Base-by-base conservation (phyloP, 495 filamentous ascomycete species). In the Aspergillus campestris region DNA sequence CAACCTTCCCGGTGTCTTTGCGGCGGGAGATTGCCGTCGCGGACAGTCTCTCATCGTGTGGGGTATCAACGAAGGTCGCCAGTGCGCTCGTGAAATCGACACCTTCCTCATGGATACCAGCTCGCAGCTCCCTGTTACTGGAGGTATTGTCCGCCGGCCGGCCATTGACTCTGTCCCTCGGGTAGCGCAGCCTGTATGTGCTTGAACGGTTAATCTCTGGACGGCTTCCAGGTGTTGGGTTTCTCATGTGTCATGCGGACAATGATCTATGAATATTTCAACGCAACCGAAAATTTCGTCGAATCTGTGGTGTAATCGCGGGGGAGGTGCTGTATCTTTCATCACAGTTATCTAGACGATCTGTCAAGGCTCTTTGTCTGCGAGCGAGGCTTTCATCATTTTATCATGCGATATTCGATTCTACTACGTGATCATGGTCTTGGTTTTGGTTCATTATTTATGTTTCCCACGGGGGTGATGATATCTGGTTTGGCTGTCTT, bases 51-150 rank as follows among this genome's bases (percentile, higher is more conserved):
- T 99, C 42, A 97, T 99, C 66, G 92, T 99, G 52, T 99, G 92
- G 87, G 92, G 91, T 66, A 99, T 99, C 75, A 99, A 99, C 61
- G 92, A 99, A 74, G 92, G 92, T 59, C 85, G 92, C 52, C 85
- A 89, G 69, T 83, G 84, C 40, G 92, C 92, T 57, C 87, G 94
- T 45, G 91, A 99, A 65, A 87, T 97, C 40, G 92, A 99, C 61
- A 62, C 87, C 40, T 94, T 80, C 73, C 86, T 99, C 42, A 86
- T 84, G 67, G 75, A 81, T 47, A 62, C 66, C 38, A 82, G 80
- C 55, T 90, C 88, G 36, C 76, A 75, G 54, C 77, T 99, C 24
- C 94, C 92, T 7, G 87, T 94, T 46, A 95, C 91, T 8, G 92
- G 92, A 52, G 92, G 92, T 57, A 97, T 99, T 53, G 79, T 97